Evolutionary conservation across 768 basidiomycete species (phyloP), one percentile per base, ranked within the genome.

Genomic region (Trametes villosa): DNA sequence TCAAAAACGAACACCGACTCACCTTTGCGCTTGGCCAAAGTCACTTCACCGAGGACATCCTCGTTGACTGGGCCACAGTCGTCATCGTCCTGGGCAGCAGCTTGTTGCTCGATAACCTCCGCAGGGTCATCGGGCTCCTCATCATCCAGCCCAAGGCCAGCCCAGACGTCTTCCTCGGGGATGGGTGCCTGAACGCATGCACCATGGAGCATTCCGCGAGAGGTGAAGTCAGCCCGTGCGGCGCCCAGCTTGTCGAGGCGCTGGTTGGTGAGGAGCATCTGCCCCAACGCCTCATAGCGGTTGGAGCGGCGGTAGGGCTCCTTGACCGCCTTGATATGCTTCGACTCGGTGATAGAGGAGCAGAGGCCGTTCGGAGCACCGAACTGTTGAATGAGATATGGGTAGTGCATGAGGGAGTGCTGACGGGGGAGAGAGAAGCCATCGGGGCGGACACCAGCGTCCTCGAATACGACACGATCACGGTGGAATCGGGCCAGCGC

Each of bases 311-410:
- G 65, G 62, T 64, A 71, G 6, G 69, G 70, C 40, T 66, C 51
- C 53, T 71, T 71, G 20, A 71, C 66, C 0, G 70, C 68, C 20
- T 50, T 60, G 47, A 71, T 71, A 36, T 71, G 69, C 41, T 60
- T 67, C 11, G 69, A 66, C 50, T 71, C 70, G 5, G 68, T 71
- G 50, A 71, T 70, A 9, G 66, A 70, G 8, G 70, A 67, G 41
- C 70, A 70, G 9, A 71, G 57, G 15, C 69, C 69, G 45, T 70
- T 68, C 1, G 66, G 70, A 5, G 70, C 52, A 20, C 62, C 70
- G 42, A 70, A 71, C 1, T 20, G 15, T 36, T 52, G 34, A 38
- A 71, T 70, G n/a, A 53, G 49, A 6, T 30, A 13, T 1, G 9
- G 33, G 45, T 70, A 71, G 45, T 70, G 70, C 12, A 31, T 33